A percentile compares a stretch with the other conserved stretches of the same genome.
These are phyloP conservation scores for Ajuga reptans DNA, from an alignment of 305 asterid genomes.

Conservation along the genomic window DNA sequence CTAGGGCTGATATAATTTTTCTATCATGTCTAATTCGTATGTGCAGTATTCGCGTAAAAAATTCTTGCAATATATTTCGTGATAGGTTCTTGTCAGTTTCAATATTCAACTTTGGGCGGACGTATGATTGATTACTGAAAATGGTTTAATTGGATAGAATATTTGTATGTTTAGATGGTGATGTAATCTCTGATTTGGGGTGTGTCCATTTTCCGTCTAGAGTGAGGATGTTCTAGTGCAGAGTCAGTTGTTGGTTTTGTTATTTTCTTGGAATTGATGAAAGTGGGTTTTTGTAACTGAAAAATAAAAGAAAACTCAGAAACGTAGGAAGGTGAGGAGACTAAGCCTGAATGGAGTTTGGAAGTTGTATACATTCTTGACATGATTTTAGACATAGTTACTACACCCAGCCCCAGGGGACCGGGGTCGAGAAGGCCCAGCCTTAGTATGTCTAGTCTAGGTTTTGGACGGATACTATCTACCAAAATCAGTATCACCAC, in stretches of 20 bases:
- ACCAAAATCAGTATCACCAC: neutral
- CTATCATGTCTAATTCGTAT: neutral
- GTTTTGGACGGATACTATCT: neutral
- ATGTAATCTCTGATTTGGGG: neutral
- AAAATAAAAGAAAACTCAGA: neutral
- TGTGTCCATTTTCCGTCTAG: neutral
- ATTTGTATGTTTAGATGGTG: neutral
- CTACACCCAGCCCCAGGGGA: no score
- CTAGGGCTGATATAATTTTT: constrained; percentile 11
- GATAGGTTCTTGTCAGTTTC: neutral
- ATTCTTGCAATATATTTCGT: neutral
- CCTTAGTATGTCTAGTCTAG: no score
- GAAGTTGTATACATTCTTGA: constrained; percentile 1
- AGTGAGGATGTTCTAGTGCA: neutral
- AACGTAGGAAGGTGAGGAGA: neutral
- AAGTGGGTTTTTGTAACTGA: constrained; percentile 5
- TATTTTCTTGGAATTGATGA: neutral
- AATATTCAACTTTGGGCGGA: neutral
- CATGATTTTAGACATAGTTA: no score
- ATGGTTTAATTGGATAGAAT: neutral
- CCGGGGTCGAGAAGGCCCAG: no score
- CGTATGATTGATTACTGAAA: neutral
- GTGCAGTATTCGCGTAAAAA: neutral
- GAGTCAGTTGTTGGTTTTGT: neutral
- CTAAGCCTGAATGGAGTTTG: neutral